phyloP scores from a whole-genome alignment of 1,284 basidiomycete species.

The Wallemia mellicola region DNA sequence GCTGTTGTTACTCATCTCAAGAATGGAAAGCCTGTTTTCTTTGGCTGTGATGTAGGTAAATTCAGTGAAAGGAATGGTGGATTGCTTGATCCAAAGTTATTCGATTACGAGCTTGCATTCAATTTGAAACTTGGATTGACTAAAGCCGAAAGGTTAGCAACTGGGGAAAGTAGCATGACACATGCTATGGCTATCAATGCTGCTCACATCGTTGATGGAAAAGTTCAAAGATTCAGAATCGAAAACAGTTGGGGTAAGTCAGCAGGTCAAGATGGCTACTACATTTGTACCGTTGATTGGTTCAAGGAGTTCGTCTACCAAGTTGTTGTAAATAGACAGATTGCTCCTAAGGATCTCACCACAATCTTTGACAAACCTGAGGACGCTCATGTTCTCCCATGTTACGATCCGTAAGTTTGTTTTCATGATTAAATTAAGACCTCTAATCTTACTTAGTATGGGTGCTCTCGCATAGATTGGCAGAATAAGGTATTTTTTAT shows the following conservation, averaged over 20 bases:
- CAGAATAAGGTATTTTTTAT: too few relatives aligned
- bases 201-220: constrained; percentile 4
- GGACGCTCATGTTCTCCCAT: constrained; percentile 12
- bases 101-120: constrained; percentile 36
- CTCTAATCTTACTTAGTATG: neutral
- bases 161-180: constrained; percentile 60
- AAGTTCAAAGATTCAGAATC: neutral
- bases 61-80: constrained; percentile 37
- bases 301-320: constrained; percentile 76
- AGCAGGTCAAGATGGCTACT: constrained; percentile 58
- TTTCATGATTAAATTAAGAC: neutral
- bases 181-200: constrained; percentile 29
- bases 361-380: constrained; percentile 43
- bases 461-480: neutral
- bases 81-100: constrained; percentile 60
- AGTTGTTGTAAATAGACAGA: constrained; percentile 47
- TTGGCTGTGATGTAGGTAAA: constrained; percentile 67
- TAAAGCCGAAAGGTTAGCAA: constrained; percentile 58
- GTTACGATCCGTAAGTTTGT: neutral
- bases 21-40: constrained; percentile 71
- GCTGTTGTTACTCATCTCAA: constrained; percentile 59
- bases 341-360: constrained; percentile 48
- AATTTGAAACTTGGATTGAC: constrained; percentile 27
- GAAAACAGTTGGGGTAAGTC: constrained; percentile 70
- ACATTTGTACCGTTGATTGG: constrained; percentile 72